Evolutionary conservation across 495 filamentous ascomycete genomes (phyloP), one percentile per base, ranked within the genome.

Genomic region (Amniculicola lignicola): DNA sequence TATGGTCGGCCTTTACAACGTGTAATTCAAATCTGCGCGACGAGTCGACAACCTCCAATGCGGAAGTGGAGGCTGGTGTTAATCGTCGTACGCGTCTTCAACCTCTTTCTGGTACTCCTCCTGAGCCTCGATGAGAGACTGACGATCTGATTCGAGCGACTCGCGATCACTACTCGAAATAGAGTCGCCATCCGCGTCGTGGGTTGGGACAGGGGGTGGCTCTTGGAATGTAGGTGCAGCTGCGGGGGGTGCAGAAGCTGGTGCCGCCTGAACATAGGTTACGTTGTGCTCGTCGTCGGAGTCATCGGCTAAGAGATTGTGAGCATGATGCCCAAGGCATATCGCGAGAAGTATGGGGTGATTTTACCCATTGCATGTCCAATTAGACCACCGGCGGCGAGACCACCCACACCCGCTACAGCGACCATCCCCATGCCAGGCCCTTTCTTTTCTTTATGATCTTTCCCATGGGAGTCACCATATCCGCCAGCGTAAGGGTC

Each of bases 101-200:
- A 66, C 24, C 43, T 66, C 56, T 52, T 66, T 61, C 37, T 76
- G 69, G 50, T 77, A 82, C 38, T 89, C 87, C 16, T 88, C 83
- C 58, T 77, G 73, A 0, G 79, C 75, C 48, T 77, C 78, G 37
- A 57, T 57, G 25, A 44, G 35, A 16, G 50, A 48, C 31, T 63
- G 22, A 21, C 54, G 38, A 15, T 28, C 25, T 28, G 55, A 45
- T 19, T 57, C 47, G 7, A 63, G 21, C 5, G 16, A 27, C 27
- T 62, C 62, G 1, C 54, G 59, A 29, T 68, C 65, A 36, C 59
- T 63, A 42, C 48, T 59, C 28, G 51, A 54, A 29, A 62, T 59
- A 1, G 65, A 65, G 16, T 49, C 48, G 12, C 43, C 55, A 16
- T 63, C 51, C 1, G 48, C 46, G 23, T 59, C 55, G 21, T 51